phyloP scores from a whole-genome alignment of 2,329 filamentous ascomycete genomes.

The Trichoderma atrobrunneum region DNA sequence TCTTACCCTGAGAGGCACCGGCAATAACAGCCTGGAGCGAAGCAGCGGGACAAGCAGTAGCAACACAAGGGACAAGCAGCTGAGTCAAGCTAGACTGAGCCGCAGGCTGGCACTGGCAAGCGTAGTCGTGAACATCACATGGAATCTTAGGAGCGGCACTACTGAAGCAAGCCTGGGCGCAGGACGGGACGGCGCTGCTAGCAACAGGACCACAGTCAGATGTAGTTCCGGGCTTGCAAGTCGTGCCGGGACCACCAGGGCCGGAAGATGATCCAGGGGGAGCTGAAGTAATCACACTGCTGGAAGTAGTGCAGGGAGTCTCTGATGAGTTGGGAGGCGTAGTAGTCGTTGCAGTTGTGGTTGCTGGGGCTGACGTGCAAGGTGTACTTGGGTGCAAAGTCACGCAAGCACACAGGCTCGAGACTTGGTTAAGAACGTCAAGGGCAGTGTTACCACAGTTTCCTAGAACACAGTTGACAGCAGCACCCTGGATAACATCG shows the following conservation, averaged over 20 bases:
- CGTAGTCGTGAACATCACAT: conserved; percentile 30
- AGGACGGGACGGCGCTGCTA: conserved; percentile 28
- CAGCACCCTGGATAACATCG: conserved; percentile 21
- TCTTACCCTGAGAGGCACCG: conserved; percentile 24
- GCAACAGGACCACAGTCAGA: conserved; percentile 29
- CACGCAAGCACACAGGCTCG: conserved; percentile 27
- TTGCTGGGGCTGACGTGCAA: conserved; percentile 9
- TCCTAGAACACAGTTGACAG: conserved; percentile 25
- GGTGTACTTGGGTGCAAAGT: conserved; percentile 21
- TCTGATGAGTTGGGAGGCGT: not conserved
- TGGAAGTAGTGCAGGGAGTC: not conserved
- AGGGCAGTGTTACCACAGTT: conserved; percentile 24
- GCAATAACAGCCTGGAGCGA: conserved; percentile 26
- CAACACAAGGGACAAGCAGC: conserved; percentile 29
- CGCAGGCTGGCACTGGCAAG: conserved; percentile 29
- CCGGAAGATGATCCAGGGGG: not conserved
- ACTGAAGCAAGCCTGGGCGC: conserved; percentile 31
- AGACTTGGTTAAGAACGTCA: conserved; percentile 24
- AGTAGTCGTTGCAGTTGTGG: not conserved
- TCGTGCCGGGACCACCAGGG: conserved; percentile 21
- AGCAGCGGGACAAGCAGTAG: conserved; percentile 24
- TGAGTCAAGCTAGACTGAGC: conserved; percentile 27
- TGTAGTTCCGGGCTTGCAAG: conserved; percentile 10
- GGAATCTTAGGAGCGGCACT: conserved; percentile 27
- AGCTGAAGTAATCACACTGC: not conserved